Base-by-base conservation (phyloP, 805 yeast species). In the Teunomyces atbi region DNA sequence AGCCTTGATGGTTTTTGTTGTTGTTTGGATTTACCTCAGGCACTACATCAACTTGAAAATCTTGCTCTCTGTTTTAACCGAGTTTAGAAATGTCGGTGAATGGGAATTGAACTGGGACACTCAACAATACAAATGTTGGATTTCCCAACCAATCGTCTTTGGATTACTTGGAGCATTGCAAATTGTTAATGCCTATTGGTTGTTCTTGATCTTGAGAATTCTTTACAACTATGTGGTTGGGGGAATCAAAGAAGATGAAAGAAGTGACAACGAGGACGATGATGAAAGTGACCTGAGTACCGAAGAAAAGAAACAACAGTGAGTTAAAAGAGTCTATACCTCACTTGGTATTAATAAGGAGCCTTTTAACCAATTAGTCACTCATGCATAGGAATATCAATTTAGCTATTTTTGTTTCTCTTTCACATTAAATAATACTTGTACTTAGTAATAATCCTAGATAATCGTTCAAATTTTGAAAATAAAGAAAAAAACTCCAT, bases 51-150 rank as follows among this genome's bases (percentile, higher is more conserved):
- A 91, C 66, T 58, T 92, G 49, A 80, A 74, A 58, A 87, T 94
- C 51, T 75, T 94, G 56, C 86, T 87, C 84, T 86, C 96, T 1
- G 83, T 89, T 13, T 69, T 86, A 45, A 90, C 97, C 15, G 96
- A 90, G 66, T 94, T 88, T 70, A 79, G 76, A 54, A 80, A 95
- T 1, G 89, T 88, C 19, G 99, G 99, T 33, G 83, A 84, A 45
- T 90, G 76, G 67, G 78, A 77, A 46, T 74, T 94, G 56, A 82
- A 89, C 73, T 94, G 89, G 82, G 87, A 78, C 10, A 83, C 94
- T 26, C 92, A 91, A 66, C 97, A 94, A 66, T 94, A 92, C 73
- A 94, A 94, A 69, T 94, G 98, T 69, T 89, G 89, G 86, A 88
- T 94, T 54, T 85, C 98, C 19, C 96, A 89, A 69, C 87, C 89